These are phyloP conservation scores for Coemansia erecta DNA, from an alignment of 192 early-diverging fungal species.

Conservation along the genomic window DNA sequence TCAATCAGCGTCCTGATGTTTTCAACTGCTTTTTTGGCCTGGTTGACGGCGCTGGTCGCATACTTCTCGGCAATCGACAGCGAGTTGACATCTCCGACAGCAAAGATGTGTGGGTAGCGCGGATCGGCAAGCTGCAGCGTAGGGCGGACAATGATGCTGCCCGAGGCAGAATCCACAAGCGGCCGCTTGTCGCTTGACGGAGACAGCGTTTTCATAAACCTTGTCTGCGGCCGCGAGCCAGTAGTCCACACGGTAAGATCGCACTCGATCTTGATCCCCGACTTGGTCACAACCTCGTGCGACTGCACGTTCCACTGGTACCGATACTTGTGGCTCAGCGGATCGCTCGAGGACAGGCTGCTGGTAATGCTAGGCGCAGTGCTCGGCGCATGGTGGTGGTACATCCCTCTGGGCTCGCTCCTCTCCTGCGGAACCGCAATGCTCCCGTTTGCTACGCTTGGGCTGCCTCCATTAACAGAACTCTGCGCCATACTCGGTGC, in stretches of 20 bases:
- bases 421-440: not conserved
- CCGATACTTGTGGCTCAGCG: slow-evolving; percentile 1
- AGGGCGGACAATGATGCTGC: slow-evolving; percentile 51
- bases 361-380: slow-evolving; percentile 2
- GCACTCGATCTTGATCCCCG: slow-evolving; percentile 51
- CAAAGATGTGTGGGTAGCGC: slow-evolving; percentile 56
- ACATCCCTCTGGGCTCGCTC: not conserved
- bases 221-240: slow-evolving; percentile 51
- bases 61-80: slow-evolving; percentile 43
- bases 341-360: slow-evolving; percentile 9
- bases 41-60: slow-evolving; percentile 36
- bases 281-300: slow-evolving; percentile 20
- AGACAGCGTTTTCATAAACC: slow-evolving; percentile 49
- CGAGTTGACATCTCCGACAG: slow-evolving; percentile 57
- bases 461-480: not conserved
- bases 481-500: not conserved
- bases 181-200: slow-evolving; percentile 21
- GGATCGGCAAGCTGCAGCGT: slow-evolving; percentile 54
- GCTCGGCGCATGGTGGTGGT: not conserved
- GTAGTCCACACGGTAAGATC: slow-evolving; percentile 59
- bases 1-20: slow-evolving; percentile 38
- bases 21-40: slow-evolving; percentile 33
- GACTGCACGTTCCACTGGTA: slow-evolving; percentile 21
- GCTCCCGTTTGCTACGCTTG: slow-evolving; percentile 1
- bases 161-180: slow-evolving; percentile 35